A percentile compares a stretch with the other conserved stretches of the same genome.
Evolutionary conservation across 345 rosid species (phyloP).

Genomic region (Corchorus capsularis): DNA sequence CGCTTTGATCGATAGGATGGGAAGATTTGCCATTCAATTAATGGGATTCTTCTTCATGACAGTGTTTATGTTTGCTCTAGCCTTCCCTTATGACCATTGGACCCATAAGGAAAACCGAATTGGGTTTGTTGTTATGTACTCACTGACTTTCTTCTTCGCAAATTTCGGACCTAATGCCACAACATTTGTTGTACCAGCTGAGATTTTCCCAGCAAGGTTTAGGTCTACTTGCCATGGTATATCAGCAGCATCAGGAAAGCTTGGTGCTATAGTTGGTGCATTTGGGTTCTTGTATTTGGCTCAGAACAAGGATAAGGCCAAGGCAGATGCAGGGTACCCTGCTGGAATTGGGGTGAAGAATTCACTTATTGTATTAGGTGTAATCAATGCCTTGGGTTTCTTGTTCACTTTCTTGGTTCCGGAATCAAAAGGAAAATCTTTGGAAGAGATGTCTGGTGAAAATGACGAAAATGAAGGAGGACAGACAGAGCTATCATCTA

Average conservation of each 20-base stretch:
- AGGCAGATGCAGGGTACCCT: slow-evolving; percentile 86
- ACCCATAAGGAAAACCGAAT: slow-evolving; percentile 68
- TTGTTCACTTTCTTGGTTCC: slow-evolving; percentile 81
- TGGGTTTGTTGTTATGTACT: slow-evolving; percentile 72
- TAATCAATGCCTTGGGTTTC: slow-evolving; percentile 61
- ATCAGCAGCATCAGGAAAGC: slow-evolving; percentile 83
- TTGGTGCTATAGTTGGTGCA: slow-evolving; percentile 90
- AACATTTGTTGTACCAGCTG: slow-evolving; percentile 85
- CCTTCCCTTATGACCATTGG: slow-evolving; percentile 88
- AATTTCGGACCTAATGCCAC: slow-evolving; percentile 93
- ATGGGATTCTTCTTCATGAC: slow-evolving; percentile 96
- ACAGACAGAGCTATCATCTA: slow-evolving; percentile 5
- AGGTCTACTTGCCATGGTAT: slow-evolving; percentile 92
- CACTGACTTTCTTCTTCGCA: slow-evolving; percentile 81
- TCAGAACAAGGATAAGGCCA: slow-evolving; percentile 63
- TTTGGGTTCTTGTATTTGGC: slow-evolving; percentile 84
- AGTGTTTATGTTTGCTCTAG: slow-evolving; percentile 82
- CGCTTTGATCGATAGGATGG: slow-evolving; percentile 59
- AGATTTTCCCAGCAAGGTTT: slow-evolving; percentile 85
- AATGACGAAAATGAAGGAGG: slow-evolving; percentile 36
- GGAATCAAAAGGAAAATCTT: slow-evolving; percentile 79
- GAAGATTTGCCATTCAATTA: slow-evolving; percentile 76
- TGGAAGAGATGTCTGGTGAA: slow-evolving; percentile 88
- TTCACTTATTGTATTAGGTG: slow-evolving; percentile 63
- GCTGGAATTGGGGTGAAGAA: slow-evolving; percentile 87